These are phyloP conservation scores for Melanomma pulvis-pyrius DNA, from an alignment of 495 filamentous ascomycete genomes.

Conservation along the genomic window DNA sequence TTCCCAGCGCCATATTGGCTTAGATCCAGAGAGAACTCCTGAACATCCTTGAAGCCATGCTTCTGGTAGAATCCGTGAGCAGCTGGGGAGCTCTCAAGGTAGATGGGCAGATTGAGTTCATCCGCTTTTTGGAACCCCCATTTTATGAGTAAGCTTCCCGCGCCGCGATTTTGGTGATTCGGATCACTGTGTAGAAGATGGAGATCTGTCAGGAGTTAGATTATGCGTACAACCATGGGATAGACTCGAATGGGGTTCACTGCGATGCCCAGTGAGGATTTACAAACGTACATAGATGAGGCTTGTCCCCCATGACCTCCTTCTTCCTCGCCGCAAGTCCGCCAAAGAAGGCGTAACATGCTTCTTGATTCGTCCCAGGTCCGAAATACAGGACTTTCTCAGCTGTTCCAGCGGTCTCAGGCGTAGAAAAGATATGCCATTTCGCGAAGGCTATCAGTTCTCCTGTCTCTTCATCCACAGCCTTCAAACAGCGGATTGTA, in stretches of 20 bases:
- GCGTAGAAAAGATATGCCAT: constrained; percentile 16
- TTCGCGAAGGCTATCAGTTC: constrained; percentile 23
- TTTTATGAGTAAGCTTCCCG: constrained; percentile 11
- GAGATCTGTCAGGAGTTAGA: constrained; percentile 7
- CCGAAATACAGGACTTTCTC: not conserved
- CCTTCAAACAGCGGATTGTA: constrained; percentile 3
- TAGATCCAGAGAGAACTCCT: constrained; percentile 10
- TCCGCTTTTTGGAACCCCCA: constrained; percentile 19
- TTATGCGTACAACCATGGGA: not conserved
- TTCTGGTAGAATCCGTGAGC: constrained; percentile 22
- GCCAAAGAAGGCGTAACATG: constrained; percentile 20
- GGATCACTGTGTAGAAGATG: constrained; percentile 21
- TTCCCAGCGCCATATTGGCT: not conserved
- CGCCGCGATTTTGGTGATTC: constrained; percentile 15
- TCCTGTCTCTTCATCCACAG: constrained; percentile 16
- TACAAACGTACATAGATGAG: constrained; percentile 11
- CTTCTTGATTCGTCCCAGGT: constrained; percentile 7
- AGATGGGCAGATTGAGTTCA: constrained; percentile 10
- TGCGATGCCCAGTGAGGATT: too few species aligned
- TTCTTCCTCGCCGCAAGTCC: constrained; percentile 14
- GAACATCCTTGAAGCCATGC: constrained; percentile 17
- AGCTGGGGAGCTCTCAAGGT: constrained; percentile 14
- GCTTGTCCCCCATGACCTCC: constrained; percentile 19
- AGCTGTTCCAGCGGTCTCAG: not conserved
- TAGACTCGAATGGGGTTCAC: not conserved